phyloP scores from a whole-genome alignment of 768 basidiomycete species.

The Arthromyces matolae region DNA sequence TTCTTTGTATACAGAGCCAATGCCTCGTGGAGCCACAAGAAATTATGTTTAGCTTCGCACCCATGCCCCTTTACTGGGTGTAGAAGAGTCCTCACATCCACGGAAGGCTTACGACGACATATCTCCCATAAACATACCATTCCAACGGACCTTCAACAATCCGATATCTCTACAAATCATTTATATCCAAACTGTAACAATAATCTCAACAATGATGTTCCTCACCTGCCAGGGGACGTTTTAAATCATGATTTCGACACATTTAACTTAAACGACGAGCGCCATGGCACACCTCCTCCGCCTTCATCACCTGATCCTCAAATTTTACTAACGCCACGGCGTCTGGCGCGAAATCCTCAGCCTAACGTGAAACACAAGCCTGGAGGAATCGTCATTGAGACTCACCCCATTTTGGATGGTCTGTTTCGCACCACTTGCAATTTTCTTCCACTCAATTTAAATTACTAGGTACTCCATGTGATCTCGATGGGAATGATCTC shows the following conservation, averaged over 20 bases:
- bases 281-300: not conserved
- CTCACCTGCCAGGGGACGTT: not conserved
- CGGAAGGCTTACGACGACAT: not conserved
- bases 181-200: too few species aligned
- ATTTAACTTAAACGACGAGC: not conserved
- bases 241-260: not conserved
- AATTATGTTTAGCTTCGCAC: not conserved
- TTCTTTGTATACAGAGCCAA: not conserved
- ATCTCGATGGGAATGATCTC: slow-evolving; percentile 2
- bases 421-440: too few species aligned
- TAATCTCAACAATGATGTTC: not conserved
- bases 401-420: too few species aligned
- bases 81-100: not conserved
- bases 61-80: not conserved
- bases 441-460: too few species aligned
- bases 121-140: not conserved
- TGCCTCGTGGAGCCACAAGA: not conserved
- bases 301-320: not conserved
- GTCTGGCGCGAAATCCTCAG: not conserved
- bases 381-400: not conserved
- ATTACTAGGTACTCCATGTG: slow-evolving; percentile 1
- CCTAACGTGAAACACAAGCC: not conserved
- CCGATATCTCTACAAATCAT: too few species aligned
- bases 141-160: not conserved
- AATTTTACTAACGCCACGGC: not conserved